Conservation (phyloP, 2,329 filamentous ascomycete species). For the Sclerotinia sclerotiorum region DNA sequence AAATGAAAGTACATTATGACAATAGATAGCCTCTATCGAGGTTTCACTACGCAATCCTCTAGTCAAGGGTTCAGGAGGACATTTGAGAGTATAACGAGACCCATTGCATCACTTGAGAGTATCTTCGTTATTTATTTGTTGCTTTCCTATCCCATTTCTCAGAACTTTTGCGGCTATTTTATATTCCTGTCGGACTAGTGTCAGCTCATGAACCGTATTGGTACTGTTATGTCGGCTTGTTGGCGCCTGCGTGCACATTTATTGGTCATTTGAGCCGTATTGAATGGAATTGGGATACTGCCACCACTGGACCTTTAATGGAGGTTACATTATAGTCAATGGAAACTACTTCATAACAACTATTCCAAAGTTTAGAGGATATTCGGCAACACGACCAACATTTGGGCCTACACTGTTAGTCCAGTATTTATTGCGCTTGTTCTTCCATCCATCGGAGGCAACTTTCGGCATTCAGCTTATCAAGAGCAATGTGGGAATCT, state of each 20-base stretch:
- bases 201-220: background rate
- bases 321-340: background rate
- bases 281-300: background rate
- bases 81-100: no score
- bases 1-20: background rate
- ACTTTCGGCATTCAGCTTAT: background rate
- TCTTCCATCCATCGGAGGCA: no score
- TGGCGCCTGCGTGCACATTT: background rate
- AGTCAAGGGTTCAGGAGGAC: background rate
- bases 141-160: background rate
- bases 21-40: background rate
- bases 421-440: background rate
- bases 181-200: background rate
- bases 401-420: background rate
- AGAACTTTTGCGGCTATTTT: background rate
- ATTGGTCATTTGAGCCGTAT: background rate
- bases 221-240: background rate
- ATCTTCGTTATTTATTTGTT: background rate
- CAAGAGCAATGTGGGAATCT: background rate
- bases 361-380: background rate
- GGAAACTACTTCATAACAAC: background rate
- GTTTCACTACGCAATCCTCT: background rate
- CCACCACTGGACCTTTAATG: background rate
- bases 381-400: background rate
- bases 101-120: background rate